Percentiles rank a stretch among this genome's conserved stretches.
phyloP scores from a whole-genome alignment of 2,329 filamentous ascomycete species.

The Aspergillus quadricinctus region DNA sequence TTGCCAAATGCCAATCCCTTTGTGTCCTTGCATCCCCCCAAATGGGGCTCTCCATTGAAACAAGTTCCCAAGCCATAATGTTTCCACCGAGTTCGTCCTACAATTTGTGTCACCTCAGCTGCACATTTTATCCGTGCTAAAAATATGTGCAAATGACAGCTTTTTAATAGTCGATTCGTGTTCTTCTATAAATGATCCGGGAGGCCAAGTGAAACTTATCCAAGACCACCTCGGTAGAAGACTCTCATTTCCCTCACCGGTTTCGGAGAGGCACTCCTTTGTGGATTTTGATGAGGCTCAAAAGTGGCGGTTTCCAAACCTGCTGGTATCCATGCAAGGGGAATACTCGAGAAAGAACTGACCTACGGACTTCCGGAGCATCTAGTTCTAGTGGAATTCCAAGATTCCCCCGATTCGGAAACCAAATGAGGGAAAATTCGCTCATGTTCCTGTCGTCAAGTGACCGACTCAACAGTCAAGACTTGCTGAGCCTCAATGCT shows the following conservation, averaged over 20 bases:
- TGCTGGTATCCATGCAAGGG: not conserved
- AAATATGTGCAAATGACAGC: not conserved
- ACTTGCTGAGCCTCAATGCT: not conserved
- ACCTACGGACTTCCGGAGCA: not conserved
- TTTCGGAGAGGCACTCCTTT: not conserved
- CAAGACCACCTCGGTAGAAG: not conserved
- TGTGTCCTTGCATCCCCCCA: not conserved
- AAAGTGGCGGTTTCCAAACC: not conserved
- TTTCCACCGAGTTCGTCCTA: not conserved
- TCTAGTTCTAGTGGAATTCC: not conserved
- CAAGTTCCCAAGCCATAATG: not conserved
- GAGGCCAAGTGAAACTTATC: not conserved
- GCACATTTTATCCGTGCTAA: not conserved
- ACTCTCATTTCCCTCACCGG: not conserved
- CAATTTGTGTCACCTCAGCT: not conserved
- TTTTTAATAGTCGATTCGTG: not conserved
- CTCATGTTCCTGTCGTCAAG: not conserved
- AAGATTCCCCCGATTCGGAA: not conserved
- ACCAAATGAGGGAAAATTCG: not conserved
- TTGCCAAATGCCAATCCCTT: not conserved
- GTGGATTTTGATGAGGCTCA: not conserved
- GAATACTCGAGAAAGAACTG: too few species aligned
- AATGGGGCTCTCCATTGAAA: not conserved
- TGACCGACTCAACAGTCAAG: not conserved
- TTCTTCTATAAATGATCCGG: not conserved